Percentiles rank a stretch among this genome's conserved stretches.
These are phyloP conservation scores for Euphorbia tirucalli DNA, from an alignment of 345 rosid genomes.

Conservation along the genomic window DNA sequence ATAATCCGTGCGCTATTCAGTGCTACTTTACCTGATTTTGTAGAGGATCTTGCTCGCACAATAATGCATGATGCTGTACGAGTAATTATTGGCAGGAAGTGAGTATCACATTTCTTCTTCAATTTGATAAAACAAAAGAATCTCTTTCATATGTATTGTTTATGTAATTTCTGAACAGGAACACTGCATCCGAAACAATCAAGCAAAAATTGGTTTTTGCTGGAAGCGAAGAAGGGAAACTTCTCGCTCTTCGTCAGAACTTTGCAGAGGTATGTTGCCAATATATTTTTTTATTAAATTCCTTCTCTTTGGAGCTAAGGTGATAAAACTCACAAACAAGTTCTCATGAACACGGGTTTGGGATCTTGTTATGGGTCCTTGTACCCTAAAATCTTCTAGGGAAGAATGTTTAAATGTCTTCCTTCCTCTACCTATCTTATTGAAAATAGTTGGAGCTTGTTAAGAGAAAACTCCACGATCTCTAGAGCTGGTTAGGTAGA, in stretches of 20 bases:
- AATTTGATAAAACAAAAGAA: not conserved
- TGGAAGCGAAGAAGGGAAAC: conserved; percentile 95
- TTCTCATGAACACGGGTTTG: too few species aligned
- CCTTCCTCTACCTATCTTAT: too few species aligned
- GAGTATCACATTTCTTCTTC: conserved; percentile 27
- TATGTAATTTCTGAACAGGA: conserved; percentile 47
- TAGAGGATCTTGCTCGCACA: conserved; percentile 93
- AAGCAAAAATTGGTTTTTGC: conserved; percentile 87
- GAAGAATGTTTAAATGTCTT: too few species aligned
- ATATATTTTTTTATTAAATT: conserved; percentile 4
- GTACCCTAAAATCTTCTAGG: too few species aligned
- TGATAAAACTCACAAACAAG: not conserved
- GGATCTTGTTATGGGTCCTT: too few species aligned
- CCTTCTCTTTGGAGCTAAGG: not conserved
- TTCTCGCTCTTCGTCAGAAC: conserved; percentile 86
- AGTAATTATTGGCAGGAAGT: conserved; percentile 91
- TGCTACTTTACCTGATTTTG: conserved; percentile 94
- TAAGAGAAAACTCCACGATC: too few species aligned
- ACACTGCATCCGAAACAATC: conserved; percentile 75
- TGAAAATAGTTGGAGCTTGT: too few species aligned
- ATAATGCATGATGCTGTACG: conserved; percentile 97
- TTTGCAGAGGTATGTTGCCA: conserved; percentile 70
- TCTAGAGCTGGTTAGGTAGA: too few species aligned
- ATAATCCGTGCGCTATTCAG: conserved; percentile 81
- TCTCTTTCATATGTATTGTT: conserved; percentile 1